Base-by-base conservation (phyloP, 2,329 filamentous ascomycete genomes). In the Phialemonium atrogriseum region DNA sequence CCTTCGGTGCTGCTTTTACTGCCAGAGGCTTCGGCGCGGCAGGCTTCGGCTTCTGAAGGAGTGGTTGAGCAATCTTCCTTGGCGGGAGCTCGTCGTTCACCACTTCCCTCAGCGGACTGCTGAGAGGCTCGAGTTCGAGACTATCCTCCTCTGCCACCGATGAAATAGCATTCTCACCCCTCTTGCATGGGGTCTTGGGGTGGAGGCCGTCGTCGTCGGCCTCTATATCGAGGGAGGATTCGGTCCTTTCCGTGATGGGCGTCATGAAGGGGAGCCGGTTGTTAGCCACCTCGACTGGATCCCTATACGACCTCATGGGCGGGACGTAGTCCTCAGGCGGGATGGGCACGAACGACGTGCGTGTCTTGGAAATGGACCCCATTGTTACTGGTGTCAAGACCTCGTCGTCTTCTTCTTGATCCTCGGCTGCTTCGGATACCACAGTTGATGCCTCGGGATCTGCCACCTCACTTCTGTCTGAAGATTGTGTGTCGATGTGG, bases 211-310 rank as follows among this genome's bases (percentile, higher is more conserved):
- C 71, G 42, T 70, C 70, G 54, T 73, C 71, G 44, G 64, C 65
- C 33, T 66, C 17, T 24, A 80, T 59, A 21, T 80, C 80, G 5
- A 96, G 61, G 1, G 88, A 95, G 9, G 80, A 83, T 57, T 98
- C 91, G 0, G 91, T 98, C 47, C 86, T 80, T 56, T 98, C 91
- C 2, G 91, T 89, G 43, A 98, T 98, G 2, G 91, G 91, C 0
- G 91, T 98, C 91, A 98, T 96, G 55, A 96, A 98, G 4, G 89
- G 91, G 8, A 96, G 67, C 33, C 88, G 80, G 57, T 88, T 94
- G 49, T 95, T 93, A 37, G 87, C 86, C 55, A 80, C 70, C 53
- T 87, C 73, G 21, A 64, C 72, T 50, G 85, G 76, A 56, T 94
- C 84, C 50, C 87, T 79, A 67, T 82, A 94, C 36, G 84, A 83